Evolutionary conservation across 2,329 filamentous ascomycete genomes (phyloP), one percentile per base, ranked within the genome.

Genomic region (Ciborinia camelliae): DNA sequence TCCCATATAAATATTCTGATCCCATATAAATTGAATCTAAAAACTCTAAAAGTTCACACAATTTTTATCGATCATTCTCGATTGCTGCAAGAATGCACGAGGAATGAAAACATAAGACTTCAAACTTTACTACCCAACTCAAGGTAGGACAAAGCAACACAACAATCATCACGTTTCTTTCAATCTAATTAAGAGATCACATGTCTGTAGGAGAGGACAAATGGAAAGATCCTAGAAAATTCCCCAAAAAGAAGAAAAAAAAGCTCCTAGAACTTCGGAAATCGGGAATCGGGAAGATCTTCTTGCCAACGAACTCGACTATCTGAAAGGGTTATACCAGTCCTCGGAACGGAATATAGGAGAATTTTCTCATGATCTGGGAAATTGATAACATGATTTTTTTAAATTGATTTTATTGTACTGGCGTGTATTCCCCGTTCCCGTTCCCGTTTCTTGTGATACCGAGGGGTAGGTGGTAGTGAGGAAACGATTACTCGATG

Each of bases 261-360:
- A 58, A n/a, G 32, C 28, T 35, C 41, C 54, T 58, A 32, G 14
- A 26, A 14, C 20, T 23, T 35, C 39, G 54, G 54, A 45, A 14
- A n/a, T n/a, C 30, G 37, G 18, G 53, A n/a, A 23, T 35, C 43
- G 43, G 43, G 43, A 47, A 47, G 41, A 58, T 47, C 28, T 47
- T 10, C 4, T 23, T 5, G 43, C 4, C 10, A 30, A 18, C 9
- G n/a, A 10, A 18, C 20, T 47, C 55, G 55, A 59, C 35, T 47
- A 37, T 47, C 55, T 26, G 30, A 47, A 41, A 2, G 35, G 35
- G 55, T 39, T 30, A 18, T 30, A 55, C 35, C 18, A 14, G 52
- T 20, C 32, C 23, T 41, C 53, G 53, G 53, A 14, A 41, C 53
- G 55, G 55, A 47, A 59, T 10, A 26, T 37, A 59, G 55, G 55